Percentiles rank a stretch among this genome's conserved stretches.
Evolutionary conservation across 23 red algal genomes (phyloP).

Genomic region (Chondrus crispus): DNA sequence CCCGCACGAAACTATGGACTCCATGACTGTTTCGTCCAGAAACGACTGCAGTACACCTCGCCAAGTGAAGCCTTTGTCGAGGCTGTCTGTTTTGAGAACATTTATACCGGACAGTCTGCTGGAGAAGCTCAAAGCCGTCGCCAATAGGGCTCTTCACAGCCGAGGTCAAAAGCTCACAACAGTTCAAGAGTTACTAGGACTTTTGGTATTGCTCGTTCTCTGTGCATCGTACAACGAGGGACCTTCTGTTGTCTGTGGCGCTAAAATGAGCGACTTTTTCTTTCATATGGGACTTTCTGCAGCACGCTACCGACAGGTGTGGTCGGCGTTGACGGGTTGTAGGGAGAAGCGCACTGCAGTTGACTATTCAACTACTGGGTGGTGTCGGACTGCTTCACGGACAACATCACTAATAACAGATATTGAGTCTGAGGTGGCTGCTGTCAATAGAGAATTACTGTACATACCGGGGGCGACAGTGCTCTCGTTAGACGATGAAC

Average conservation of each 20-base stretch:
- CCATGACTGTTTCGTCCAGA: no score
- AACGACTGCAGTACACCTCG: no score
- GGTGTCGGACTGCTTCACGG: not conserved
- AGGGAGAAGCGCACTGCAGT: not conserved
- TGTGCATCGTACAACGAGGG: not conserved
- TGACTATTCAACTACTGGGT: not conserved
- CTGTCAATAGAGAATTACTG: not conserved
- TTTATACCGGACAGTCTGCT: not conserved
- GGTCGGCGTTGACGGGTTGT: not conserved
- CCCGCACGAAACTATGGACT: no score
- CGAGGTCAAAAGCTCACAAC: not conserved
- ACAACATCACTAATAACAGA: not conserved
- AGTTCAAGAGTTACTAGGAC: not conserved
- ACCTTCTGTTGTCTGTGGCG: not conserved
- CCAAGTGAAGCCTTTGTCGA: no score
- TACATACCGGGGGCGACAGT: no score
- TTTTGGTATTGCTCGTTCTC: not conserved
- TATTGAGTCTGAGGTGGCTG: not conserved
- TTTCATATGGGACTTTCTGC: not conserved
- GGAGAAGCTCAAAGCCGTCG: not conserved
- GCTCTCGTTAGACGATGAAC: constrained; percentile 7
- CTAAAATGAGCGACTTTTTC: not conserved
- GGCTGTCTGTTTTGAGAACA: not conserved
- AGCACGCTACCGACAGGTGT: not conserved
- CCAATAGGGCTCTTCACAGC: not conserved